A percentile compares a stretch with the other conserved stretches of the same genome.
Conservation (phyloP, 1,284 basidiomycete genomes). For the Apiotrichum porosum region DNA sequence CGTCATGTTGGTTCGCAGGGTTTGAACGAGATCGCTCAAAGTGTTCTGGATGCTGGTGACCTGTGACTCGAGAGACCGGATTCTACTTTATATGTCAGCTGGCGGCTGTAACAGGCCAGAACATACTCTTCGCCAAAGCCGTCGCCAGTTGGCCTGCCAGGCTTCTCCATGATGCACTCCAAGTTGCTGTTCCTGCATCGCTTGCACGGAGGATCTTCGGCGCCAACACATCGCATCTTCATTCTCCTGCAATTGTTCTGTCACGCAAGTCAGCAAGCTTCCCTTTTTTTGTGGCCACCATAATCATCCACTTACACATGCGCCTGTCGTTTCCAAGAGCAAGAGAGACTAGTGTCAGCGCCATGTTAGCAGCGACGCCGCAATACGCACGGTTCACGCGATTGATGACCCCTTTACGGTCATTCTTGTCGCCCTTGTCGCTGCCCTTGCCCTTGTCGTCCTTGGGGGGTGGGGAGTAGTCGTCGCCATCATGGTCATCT, state of each 20-base stretch:
- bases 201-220: constrained; percentile 88
- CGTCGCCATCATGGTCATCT: constrained; percentile 1
- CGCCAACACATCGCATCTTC: constrained; percentile 62
- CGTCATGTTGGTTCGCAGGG: constrained; percentile 33
- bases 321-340: constrained; percentile 20
- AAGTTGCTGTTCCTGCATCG: constrained; percentile 78
- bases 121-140: constrained; percentile 67
- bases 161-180: constrained; percentile 87
- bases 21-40: constrained; percentile 67
- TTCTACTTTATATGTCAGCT: constrained; percentile 58
- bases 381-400: constrained; percentile 44
- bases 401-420: constrained; percentile 39
- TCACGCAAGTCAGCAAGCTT: background rate
- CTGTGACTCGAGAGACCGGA: constrained; percentile 75
- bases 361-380: background rate
- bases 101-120: rapidly evolving
- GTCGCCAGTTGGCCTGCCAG: constrained; percentile 59
- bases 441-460: constrained; percentile 13
- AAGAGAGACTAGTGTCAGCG: background rate
- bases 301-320: constrained; percentile 34
- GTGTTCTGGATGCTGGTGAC: constrained; percentile 76
- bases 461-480: constrained; percentile 6
- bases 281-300: too few relatives aligned
- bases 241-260: constrained; percentile 48
- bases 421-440: constrained; percentile 21